Percentiles rank a stretch among this genome's conserved stretches.
Evolutionary conservation across 768 basidiomycete genomes (phyloP).

Genomic region (Atractiella rhizophila): DNA sequence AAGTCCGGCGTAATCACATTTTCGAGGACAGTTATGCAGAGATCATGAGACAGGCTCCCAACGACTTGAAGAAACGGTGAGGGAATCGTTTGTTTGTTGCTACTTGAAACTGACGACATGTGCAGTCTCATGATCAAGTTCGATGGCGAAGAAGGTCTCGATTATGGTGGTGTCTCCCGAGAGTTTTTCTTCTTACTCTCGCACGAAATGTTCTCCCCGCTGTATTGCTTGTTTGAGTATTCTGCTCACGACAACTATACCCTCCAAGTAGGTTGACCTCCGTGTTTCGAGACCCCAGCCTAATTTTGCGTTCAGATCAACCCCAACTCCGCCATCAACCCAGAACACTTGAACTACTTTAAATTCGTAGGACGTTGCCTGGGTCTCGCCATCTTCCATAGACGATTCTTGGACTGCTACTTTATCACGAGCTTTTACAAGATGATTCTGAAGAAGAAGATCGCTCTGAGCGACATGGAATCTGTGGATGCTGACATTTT

Average conservation of each 20-base stretch:
- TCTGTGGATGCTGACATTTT: conserved; percentile 87
- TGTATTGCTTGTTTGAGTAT: conserved; percentile 98
- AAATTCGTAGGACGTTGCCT: conserved; percentile 94
- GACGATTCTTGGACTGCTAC: conserved; percentile 95
- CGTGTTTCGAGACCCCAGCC: no score
- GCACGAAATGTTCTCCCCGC: conserved; percentile 87
- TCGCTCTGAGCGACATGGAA: conserved; percentile 74
- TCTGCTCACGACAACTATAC: conserved; percentile 99
- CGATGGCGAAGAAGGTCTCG: conserved; percentile 91
- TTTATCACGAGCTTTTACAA: conserved; percentile 99
- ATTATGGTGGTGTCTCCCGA: conserved; percentile 93
- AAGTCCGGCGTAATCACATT: conserved; percentile 89
- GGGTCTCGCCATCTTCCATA: conserved; percentile 92
- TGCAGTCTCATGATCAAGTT: background rate
- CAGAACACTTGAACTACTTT: conserved; percentile 98
- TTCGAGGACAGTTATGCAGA: conserved; percentile 99
- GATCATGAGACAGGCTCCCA: conserved; percentile 97
- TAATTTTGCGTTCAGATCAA: conserved; percentile 47
- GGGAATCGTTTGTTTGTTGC: no score
- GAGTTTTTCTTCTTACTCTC: conserved; percentile 99
- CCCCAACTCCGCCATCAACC: conserved; percentile 61
- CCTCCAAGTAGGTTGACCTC: conserved; percentile 96
- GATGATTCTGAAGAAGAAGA: conserved; percentile 97
- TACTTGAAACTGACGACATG: no score
- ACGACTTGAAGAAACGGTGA: conserved; percentile 87